Evolutionary conservation across 148 eudicot genomes (phyloP), one percentile per base, ranked within the genome.

Genomic region (Rhododendron simsii): DNA sequence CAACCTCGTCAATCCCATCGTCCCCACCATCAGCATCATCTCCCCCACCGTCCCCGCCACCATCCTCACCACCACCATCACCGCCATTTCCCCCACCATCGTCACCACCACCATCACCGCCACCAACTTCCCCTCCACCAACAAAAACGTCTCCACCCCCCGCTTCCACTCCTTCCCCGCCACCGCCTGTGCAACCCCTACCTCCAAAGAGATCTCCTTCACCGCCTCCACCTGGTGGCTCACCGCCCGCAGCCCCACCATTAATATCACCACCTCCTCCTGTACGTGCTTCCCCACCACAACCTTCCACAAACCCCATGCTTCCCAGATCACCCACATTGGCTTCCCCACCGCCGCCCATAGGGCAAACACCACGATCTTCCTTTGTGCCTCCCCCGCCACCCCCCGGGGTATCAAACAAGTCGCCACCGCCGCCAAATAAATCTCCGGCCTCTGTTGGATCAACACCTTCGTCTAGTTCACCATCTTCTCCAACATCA

Each of bases 121-220:
- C 87, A 0, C 50, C 88, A 8, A 3, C 84, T 8, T 28, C 57
- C 14, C 48, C 86, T 16, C 84, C 87, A 21, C 89, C 89, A 2
- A 14, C 84, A 4, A 26, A 80, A 55, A 2, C 53, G 12, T 39
- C 81, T 18, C 53, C 88, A 20, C 78, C 82, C 51, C 44, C 86
- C 0, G 5, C 47, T 14, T 15, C 86, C 35, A 30, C 86, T 4
- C 79, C 78, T 35, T 9, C 83, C n/a, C 69, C 59, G 8, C 84
- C 86, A 47, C 75, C 89, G 2, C 61, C 63, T 7, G 2, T 48
- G 0, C 39, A 45, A 33, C n/a, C 84, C 63, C 86, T 88, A n/a
- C 89, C 91, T 1, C 78, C 86, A 35, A 73, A 73, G 4, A 80
- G 9, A n/a, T 35, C 61, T 30, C 55, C 80, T 2, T 35, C 83